phyloP scores from a whole-genome alignment of 2,329 filamentous ascomycete genomes.

The Cercospora citrullina region DNA sequence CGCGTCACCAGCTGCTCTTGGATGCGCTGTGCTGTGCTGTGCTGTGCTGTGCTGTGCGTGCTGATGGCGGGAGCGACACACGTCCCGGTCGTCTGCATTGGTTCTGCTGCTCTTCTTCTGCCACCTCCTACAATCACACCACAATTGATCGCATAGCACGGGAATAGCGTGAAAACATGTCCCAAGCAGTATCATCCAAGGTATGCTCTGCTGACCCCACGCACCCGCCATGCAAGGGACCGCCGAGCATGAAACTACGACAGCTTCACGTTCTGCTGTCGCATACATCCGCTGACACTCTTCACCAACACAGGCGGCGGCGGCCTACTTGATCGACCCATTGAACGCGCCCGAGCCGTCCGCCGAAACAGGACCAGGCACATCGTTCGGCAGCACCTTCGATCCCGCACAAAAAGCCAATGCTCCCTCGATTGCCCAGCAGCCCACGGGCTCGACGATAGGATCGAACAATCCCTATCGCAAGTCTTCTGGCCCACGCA shows the following conservation, averaged over 20 bases:
- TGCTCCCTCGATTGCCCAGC: conserved; percentile 26
- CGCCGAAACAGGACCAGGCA: conserved; percentile 65
- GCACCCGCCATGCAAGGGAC: conserved; percentile 16
- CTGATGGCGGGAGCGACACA: neutral
- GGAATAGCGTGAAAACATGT: conserved; percentile 12
- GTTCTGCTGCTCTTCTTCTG: neutral
- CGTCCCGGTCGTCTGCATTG: neutral
- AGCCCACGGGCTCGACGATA: conserved; percentile 38
- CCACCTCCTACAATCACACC: neutral
- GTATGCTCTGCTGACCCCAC: conserved; percentile 8
- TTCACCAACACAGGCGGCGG: conserved; percentile 53
- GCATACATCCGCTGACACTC: conserved; percentile 19
- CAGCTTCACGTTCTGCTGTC: conserved; percentile 1
- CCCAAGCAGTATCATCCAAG: conserved; percentile 24
- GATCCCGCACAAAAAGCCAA: conserved; percentile 36
- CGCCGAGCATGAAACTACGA: conserved; percentile 14
- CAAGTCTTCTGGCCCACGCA: conserved; percentile 21
- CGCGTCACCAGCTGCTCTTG: conserved; percentile 7
- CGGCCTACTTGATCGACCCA: conserved; percentile 67
- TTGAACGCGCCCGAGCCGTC: conserved; percentile 67
- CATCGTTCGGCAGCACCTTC: conserved; percentile 55
- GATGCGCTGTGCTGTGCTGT: neutral
- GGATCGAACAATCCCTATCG: conserved; percentile 49
- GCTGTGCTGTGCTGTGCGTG: neutral
- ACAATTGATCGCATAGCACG: neutral